A percentile compares a stretch with the other conserved stretches of the same genome.
phyloP scores from a whole-genome alignment of 1,284 basidiomycete species.

The Sporisorium iseilematis-ciliati region DNA sequence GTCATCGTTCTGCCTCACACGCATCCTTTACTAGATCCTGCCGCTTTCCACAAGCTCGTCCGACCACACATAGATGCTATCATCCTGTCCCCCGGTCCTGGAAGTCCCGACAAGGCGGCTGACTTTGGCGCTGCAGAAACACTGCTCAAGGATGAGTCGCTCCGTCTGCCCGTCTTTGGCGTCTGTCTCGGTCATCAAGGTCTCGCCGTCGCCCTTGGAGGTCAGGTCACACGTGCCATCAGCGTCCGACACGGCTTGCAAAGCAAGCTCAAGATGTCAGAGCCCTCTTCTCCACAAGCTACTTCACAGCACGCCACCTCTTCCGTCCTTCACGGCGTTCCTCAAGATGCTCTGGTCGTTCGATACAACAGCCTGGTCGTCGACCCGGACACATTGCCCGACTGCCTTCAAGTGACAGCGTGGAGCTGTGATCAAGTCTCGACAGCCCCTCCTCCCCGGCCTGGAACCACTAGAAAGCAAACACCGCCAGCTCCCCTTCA shows the following conservation, averaged over 20 bases:
- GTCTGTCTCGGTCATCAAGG: slow-evolving; percentile 95
- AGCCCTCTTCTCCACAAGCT: background rate
- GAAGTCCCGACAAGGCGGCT: slow-evolving; percentile 48
- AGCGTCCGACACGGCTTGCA: slow-evolving; percentile 58
- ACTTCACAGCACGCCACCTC: slow-evolving; percentile 62
- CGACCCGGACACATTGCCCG: slow-evolving; percentile 70
- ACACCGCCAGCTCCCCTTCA: background rate
- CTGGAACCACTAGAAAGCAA: slow-evolving; percentile 23
- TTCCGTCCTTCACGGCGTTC: slow-evolving; percentile 77
- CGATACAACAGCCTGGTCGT: slow-evolving; percentile 79
- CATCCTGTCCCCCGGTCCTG: slow-evolving; percentile 67
- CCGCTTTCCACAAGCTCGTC: slow-evolving; percentile 50
- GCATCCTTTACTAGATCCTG: slow-evolving; percentile 47
- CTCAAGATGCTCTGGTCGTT: slow-evolving; percentile 77
- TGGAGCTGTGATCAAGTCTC: slow-evolving; percentile 56
- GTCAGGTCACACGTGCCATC: slow-evolving; percentile 61
- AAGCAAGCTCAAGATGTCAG: slow-evolving; percentile 41
- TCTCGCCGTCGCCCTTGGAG: slow-evolving; percentile 83
- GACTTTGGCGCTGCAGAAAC: slow-evolving; percentile 64
- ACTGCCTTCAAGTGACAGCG: slow-evolving; percentile 72
- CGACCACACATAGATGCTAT: slow-evolving; percentile 63
- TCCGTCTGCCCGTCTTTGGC: slow-evolving; percentile 80
- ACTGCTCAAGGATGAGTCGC: slow-evolving; percentile 46
- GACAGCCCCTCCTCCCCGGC: slow-evolving; percentile 36
- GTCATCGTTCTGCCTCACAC: slow-evolving; percentile 65